These are phyloP conservation scores for Secale cereale DNA, from an alignment of 176 grass and related monocot genomes.

Conservation along the genomic window DNA sequence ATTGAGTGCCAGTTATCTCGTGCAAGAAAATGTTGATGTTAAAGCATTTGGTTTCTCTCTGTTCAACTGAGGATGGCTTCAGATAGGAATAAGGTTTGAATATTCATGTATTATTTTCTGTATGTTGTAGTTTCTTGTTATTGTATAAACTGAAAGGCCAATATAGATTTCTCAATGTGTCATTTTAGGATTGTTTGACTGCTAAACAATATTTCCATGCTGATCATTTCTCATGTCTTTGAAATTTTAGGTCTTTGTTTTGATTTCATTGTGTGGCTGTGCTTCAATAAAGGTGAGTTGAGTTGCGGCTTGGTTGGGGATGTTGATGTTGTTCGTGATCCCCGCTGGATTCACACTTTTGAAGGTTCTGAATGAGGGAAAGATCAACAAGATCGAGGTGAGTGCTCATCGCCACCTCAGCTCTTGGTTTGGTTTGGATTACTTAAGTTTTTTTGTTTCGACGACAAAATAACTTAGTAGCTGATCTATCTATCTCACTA, in stretches of 20 bases:
- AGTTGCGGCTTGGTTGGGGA: neutral
- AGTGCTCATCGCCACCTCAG: neutral
- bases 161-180: too few relatives aligned
- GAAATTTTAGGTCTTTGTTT: neutral
- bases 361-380: conserved; percentile 84
- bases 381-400: conserved; percentile 78
- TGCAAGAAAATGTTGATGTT: conserved; percentile 74
- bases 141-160: too few relatives aligned
- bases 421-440: neutral
- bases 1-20: conserved; percentile 20
- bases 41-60: conserved; percentile 80
- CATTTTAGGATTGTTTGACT: too few relatives aligned
- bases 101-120: neutral
- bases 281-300: neutral
- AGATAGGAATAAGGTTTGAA: conserved; percentile 84
- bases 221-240: too few relatives aligned
- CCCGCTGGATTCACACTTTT: conserved; percentile 78
- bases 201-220: too few relatives aligned
- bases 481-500: too few relatives aligned
- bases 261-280: neutral
- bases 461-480: neutral
- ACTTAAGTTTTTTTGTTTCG: neutral
- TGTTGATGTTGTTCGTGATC: conserved; percentile 81
- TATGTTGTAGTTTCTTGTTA: neutral
- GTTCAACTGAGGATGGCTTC: conserved; percentile 95